These are phyloP conservation scores for Phylloporus gajari DNA, from an alignment of 1,284 basidiomycete genomes.

Conservation along the genomic window DNA sequence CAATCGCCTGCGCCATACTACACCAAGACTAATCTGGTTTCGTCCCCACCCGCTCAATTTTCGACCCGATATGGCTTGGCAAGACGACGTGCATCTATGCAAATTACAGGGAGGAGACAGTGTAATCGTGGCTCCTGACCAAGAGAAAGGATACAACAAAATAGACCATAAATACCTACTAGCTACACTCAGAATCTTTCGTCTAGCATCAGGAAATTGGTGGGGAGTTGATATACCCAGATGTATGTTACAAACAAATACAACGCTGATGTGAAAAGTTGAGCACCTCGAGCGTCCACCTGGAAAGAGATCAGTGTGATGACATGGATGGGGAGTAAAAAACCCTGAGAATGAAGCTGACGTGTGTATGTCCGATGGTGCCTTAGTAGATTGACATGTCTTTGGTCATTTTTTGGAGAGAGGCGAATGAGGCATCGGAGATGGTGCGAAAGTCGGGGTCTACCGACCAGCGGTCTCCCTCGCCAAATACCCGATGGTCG, in stretches of 20 bases:
- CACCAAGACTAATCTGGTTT: slow-evolving; percentile 25
- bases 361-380: slow-evolving; percentile 60
- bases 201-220: too few species aligned
- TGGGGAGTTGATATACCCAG: too few species aligned
- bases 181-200: neutral
- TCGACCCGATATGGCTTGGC: slow-evolving; percentile 9
- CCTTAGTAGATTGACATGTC: slow-evolving; percentile 62
- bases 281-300: slow-evolving; percentile 50
- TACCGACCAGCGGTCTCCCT: slow-evolving; percentile 67
- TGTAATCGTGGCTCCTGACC: slow-evolving; percentile 6
- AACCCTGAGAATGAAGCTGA: slow-evolving; percentile 63
- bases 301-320: neutral
- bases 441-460: slow-evolving; percentile 68
- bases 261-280: too few species aligned
- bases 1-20: neutral
- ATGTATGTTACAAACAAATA: too few species aligned
- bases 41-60: slow-evolving; percentile 1
- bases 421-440: slow-evolving; percentile 62
- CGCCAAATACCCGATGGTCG: slow-evolving; percentile 68
- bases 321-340: too few species aligned
- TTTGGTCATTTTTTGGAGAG: slow-evolving; percentile 52
- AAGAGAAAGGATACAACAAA: slow-evolving; percentile 30
- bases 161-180: slow-evolving; percentile 19
- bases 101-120: slow-evolving; percentile 16
- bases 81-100: slow-evolving; percentile 12